Conservation (phyloP, 768 basidiomycete species). For the Amanita molliuscula region DNA sequence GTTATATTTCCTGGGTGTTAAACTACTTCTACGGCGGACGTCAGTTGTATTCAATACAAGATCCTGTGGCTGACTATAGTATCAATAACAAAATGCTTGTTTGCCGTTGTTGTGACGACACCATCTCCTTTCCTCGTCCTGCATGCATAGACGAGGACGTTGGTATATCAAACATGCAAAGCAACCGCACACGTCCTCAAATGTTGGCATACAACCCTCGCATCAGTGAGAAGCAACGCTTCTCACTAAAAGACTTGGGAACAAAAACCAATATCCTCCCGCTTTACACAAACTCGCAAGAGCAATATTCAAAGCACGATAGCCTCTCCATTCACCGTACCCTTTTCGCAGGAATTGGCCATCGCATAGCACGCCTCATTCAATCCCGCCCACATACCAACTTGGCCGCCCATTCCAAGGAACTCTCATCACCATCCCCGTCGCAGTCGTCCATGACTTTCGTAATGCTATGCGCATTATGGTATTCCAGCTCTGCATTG, state of each 20-base stretch:
- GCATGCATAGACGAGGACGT: background rate
- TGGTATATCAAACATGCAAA: background rate
- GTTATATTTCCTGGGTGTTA: no score
- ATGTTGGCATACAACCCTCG: background rate
- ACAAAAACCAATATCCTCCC: background rate
- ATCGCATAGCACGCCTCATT: background rate
- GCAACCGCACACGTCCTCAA: background rate
- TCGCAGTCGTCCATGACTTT: slow-evolving; percentile 30
- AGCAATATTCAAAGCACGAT: background rate
- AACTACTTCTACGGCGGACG: no score
- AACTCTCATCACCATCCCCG: background rate
- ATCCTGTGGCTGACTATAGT: no score
- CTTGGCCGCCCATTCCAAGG: background rate
- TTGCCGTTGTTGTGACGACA: slow-evolving; percentile 2
- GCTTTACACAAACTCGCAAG: background rate
- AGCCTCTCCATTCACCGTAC: background rate
- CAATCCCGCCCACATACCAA: background rate
- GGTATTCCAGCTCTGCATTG: slow-evolving; percentile 90
- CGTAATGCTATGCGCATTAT: slow-evolving; percentile 73
- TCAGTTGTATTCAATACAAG: no score
- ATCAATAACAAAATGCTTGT: no score
- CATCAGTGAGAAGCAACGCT: slow-evolving; percentile 5
- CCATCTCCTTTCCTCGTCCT: background rate
- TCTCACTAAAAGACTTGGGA: slow-evolving; percentile 1
- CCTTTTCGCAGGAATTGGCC: background rate